Evolutionary conservation across 2,329 filamentous ascomycete species (phyloP), one percentile per base, ranked within the genome.

Genomic region (Colletotrichum abscissum): DNA sequence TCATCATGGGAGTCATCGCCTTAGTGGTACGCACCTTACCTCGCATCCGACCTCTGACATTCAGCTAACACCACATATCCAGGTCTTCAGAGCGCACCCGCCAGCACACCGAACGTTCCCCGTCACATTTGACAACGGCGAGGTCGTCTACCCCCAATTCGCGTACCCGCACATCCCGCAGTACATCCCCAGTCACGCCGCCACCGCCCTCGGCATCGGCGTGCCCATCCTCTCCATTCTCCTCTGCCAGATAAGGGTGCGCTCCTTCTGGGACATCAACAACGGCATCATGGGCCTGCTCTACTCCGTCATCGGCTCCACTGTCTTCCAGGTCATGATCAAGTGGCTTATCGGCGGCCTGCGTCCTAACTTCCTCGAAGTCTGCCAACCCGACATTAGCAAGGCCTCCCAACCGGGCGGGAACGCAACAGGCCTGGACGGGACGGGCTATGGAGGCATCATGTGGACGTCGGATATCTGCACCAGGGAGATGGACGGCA

Each of bases 291-390:
- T 94, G 60, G 93, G 92, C 16, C 87, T 94, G 0, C 82, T 94
- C 0, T 94, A 94, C 84, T 86, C 89, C 0, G 87, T 94, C 73
- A 92, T 94, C 81, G 86, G 88, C 5, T 91, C 91, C 1, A 90
- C 92, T 11, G 89, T 94, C 59, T 94, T 95, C 84, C 93, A 95
- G 78, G 92, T 94, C 76, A 92, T 94, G 78, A 78, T 94, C 80
- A 95, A 95, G 82, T 92, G 89, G 88, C 88, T 94, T 49, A 93
- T 95, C 74, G 93, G 93, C 12, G 92, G 92, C 12, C 84, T 93
- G 24, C 87, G 92, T 16, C 92, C 92, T 1, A 91, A 94, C 80
- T 94, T 94, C 83, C 86, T 94, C 24, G 87, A 86, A n/a, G 92
- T 93, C 67, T 94, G 92, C 86, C 88, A 91, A 79, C 93, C 92